These are phyloP conservation scores for Arthrobotrys conoides DNA, from an alignment of 2,329 filamentous ascomycete species.

Conservation along the genomic window DNA sequence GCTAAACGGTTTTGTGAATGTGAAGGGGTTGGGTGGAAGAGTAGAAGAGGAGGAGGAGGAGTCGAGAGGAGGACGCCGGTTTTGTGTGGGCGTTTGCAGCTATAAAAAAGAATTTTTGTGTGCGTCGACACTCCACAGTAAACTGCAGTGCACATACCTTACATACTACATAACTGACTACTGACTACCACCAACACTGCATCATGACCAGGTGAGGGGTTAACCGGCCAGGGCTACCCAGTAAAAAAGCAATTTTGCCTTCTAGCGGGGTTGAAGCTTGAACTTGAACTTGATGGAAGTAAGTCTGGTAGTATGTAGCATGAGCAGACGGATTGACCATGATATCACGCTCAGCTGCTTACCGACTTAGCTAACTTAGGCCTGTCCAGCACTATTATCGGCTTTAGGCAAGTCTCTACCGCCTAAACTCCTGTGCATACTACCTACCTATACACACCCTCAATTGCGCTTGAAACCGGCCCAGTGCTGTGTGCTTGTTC, in stretches of 20 bases:
- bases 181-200: not conserved
- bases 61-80: not conserved
- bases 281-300: not conserved
- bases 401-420: constrained; percentile 56
- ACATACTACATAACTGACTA: not conserved
- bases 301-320: not conserved
- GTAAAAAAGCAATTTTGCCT: constrained; percentile 34
- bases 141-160: no score
- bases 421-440: constrained; percentile 40
- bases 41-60: constrained; percentile 26
- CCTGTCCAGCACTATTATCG: not conserved
- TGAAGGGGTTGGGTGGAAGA: constrained; percentile 34
- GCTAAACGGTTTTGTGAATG: constrained; percentile 26
- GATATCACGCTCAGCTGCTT: constrained; percentile 17
- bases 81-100: constrained; percentile 44
- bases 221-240: constrained; percentile 31
- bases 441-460: no score
- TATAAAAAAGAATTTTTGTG: constrained; percentile 60
- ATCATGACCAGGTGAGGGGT: constrained; percentile 33
- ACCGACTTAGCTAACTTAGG: no score
- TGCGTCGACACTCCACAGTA: constrained; percentile 40
- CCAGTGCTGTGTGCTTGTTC: not conserved
- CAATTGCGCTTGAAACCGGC: constrained; percentile 1
- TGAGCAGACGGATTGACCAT: not conserved
- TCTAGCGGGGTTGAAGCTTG: constrained; percentile 21